Evolutionary conservation across 2,329 filamentous ascomycete genomes (phyloP), one percentile per base, ranked within the genome.

Genomic region (Fusarium sp.): DNA sequence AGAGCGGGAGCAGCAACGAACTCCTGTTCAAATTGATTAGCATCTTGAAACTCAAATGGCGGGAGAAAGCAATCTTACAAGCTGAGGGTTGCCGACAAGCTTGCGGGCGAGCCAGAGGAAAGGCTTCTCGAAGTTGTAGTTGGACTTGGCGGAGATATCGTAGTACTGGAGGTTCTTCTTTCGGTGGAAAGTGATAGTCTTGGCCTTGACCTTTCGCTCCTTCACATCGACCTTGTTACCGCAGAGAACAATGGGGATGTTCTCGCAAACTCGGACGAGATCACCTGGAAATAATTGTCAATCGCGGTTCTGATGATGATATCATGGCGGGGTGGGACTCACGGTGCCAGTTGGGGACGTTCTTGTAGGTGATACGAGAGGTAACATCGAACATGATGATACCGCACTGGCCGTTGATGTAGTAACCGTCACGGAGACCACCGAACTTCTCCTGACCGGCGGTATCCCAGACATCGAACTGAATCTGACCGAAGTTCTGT

Each of bases 141-240:
- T 98, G 80, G 94, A 98, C 89, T 98, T 99, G 85, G 96, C 96
- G 43, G 94, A 98, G 82, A 98, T 98, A 78, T 98, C 96, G 89
- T 99, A 99, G 90, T 98, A 99, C 86, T 99, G 96, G 55, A 99
- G 91, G 86, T 98, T 99, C 92, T 99, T 99, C 93, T 99, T 99
- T 86, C 96, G 93, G 90, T 99, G 96, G 93, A 99, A 99, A 75
- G 96, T 99, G 85, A 99, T 99, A 82, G 95, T 97, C 93, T 99
- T 99, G 81, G 96, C 96, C 91, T 99, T 99, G 82, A 99, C 96
- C 88, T 99, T 99, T 84, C 96, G 93, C 90, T 99, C 96, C 92
- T 99, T 99, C 74, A 99, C 96, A 80, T 99, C 95, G 83, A 99
- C 95, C 90, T 99, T 99, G 93, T 99, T 99, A 80, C 95, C 95